Evolutionary conservation across 2,329 filamentous ascomycete genomes (phyloP).

Genomic region (Verticillium dahliae): DNA sequence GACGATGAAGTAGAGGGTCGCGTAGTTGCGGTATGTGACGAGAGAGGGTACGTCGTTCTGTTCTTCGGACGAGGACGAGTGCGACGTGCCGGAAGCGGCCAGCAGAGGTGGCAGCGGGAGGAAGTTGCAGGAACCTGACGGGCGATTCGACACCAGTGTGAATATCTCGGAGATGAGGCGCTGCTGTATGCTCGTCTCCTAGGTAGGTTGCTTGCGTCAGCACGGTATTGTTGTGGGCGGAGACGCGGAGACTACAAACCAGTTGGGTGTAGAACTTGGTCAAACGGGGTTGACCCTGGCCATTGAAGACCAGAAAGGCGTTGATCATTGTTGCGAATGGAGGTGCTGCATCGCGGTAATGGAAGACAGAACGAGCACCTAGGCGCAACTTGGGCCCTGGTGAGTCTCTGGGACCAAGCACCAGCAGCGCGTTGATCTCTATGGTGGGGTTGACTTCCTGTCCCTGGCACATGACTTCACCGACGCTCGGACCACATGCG

Average conservation of each 20-base stretch:
- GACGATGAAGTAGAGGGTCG: constrained; percentile 96
- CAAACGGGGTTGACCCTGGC: constrained; percentile 89
- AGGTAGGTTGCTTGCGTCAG: constrained; percentile 4
- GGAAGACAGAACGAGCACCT: neutral
- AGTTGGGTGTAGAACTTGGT: constrained; percentile 99
- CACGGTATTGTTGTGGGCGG: neutral
- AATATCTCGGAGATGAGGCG: constrained; percentile 97
- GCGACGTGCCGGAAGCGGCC: constrained; percentile 55
- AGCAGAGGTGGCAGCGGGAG: constrained; percentile 69
- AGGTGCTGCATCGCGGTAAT: constrained; percentile 13
- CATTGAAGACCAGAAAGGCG: constrained; percentile 97
- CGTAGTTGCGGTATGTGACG: constrained; percentile 96
- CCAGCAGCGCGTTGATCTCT: neutral
- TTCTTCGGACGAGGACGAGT: constrained; percentile 57
- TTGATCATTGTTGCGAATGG: constrained; percentile 73
- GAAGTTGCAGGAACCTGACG: constrained; percentile 94
- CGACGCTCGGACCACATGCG: rapidly evolving
- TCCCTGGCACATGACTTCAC: constrained; percentile 10
- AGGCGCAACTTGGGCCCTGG: neutral
- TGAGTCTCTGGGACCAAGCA: neutral
- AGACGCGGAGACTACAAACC: constrained; percentile 37
- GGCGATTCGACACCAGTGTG: constrained; percentile 85
- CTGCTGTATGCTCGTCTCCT: constrained; percentile 98
- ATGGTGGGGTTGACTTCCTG: constrained; percentile 4
- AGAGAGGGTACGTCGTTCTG: constrained; percentile 88